Conservation (phyloP, 805 yeast species). For the Candida pseudofarinosa region DNA sequence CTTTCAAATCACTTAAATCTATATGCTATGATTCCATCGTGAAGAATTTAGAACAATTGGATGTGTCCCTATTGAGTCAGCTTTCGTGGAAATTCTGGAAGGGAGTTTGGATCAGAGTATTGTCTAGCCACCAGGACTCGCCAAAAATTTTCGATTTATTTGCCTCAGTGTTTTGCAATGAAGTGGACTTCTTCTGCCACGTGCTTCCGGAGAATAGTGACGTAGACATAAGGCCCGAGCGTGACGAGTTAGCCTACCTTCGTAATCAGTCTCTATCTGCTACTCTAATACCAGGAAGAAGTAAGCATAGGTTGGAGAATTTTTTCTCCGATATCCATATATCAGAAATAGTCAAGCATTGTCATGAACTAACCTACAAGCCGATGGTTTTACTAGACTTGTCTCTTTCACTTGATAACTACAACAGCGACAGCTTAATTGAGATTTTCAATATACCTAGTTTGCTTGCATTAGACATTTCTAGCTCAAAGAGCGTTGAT, state of each 20-base stretch:
- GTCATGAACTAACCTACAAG: constrained; percentile 13
- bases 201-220: not conserved
- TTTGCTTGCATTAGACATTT: constrained; percentile 28
- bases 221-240: too few relatives aligned
- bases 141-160: constrained; percentile 25
- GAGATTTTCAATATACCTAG: constrained; percentile 22
- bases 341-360: constrained; percentile 15
- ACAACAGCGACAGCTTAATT: constrained; percentile 20
- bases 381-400: constrained; percentile 25
- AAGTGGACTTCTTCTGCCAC: constrained; percentile 23
- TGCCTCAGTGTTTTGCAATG: constrained; percentile 16
- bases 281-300: constrained; percentile 9
- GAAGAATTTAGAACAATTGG: constrained; percentile 19
- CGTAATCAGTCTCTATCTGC: not conserved
- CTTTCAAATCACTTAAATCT: constrained; percentile 14
- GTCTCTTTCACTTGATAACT: constrained; percentile 10
- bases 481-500: constrained; percentile 23
- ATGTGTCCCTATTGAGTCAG: constrained; percentile 13
- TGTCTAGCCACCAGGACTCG: constrained; percentile 24
- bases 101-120: constrained; percentile 29
- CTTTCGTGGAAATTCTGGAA: constrained; percentile 27
- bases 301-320: constrained; percentile 32
- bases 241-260: not conserved
- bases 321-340: constrained; percentile 27
- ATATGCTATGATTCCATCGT: constrained; percentile 29